These are phyloP conservation scores for Aspergillus fructus DNA, from an alignment of 2,329 filamentous ascomycete species.

Conservation along the genomic window DNA sequence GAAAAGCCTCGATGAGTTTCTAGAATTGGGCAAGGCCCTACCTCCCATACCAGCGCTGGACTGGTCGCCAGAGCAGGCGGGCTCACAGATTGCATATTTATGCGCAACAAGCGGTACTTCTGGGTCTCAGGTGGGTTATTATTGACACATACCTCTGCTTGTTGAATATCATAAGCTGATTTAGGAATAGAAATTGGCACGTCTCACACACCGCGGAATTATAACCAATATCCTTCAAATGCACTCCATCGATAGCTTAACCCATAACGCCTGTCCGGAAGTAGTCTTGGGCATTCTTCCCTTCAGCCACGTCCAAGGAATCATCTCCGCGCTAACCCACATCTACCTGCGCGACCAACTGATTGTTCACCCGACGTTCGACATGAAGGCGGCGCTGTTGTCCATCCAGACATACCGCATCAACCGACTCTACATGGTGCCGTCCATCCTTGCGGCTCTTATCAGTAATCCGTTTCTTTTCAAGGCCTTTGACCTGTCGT, in stretches of 20 bases:
- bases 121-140: constrained; percentile 2
- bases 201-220: constrained; percentile 5
- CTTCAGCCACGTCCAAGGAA: constrained; percentile 1
- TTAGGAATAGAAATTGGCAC: constrained; percentile 2
- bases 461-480: constrained; percentile 5
- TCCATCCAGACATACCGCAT: constrained; percentile 2
- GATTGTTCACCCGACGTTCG: constrained; percentile 5
- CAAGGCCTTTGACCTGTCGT: constrained; percentile 4
- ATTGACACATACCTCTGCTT: too few species aligned
- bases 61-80: not conserved
- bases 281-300: not conserved
- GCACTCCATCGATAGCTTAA: constrained; percentile 27
- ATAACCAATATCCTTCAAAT: constrained; percentile 21
- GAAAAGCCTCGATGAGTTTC: not conserved
- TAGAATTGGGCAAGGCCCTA: not conserved
- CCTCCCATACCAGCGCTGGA: not conserved
- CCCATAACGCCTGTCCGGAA: not conserved
- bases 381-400: constrained; percentile 6
- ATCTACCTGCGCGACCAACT: constrained; percentile 1
- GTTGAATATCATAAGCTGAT: too few species aligned
- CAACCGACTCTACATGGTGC: not conserved
- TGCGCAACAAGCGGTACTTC: constrained; percentile 12
- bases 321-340: not conserved
- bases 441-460: constrained; percentile 6
- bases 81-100: not conserved